phyloP scores from a whole-genome alignment of 2,329 filamentous ascomycete species.

The Aspergillus puulaauensis region DNA sequence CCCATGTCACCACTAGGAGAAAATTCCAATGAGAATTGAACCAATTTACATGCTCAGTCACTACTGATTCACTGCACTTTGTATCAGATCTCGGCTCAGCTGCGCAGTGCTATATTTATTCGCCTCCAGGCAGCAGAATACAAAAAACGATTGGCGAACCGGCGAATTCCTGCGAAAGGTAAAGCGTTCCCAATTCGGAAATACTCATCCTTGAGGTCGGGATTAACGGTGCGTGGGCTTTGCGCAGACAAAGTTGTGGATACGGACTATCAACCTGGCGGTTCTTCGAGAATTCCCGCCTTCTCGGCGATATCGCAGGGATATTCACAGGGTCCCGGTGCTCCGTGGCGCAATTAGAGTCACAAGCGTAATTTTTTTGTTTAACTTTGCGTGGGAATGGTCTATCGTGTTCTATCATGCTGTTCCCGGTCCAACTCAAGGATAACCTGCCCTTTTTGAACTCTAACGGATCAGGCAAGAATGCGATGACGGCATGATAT shows the following conservation, averaged over 20 bases:
- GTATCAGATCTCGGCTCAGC: background rate
- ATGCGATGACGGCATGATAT: background rate
- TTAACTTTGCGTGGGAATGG: background rate
- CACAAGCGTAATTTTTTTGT: background rate
- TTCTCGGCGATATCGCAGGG: background rate
- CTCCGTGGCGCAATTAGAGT: background rate
- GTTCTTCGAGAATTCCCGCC: background rate
- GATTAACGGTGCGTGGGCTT: background rate
- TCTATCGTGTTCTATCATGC: background rate
- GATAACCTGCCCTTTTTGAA: background rate
- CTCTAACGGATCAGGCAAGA: background rate
- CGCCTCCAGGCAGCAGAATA: conserved; percentile 5
- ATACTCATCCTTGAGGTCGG: background rate
- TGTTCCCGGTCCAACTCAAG: background rate
- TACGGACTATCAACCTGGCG: background rate
- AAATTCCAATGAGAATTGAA: background rate
- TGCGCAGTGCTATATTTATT: background rate
- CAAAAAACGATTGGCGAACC: background rate
- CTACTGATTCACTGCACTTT: background rate
- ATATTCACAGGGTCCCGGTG: background rate
- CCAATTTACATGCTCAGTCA: background rate
- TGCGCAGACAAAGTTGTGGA: too few relatives aligned
- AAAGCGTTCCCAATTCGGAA: background rate
- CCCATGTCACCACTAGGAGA: background rate
- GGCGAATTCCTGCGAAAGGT: background rate